A percentile compares a stretch with the other conserved stretches of the same genome.
phyloP scores from a whole-genome alignment of 2,329 filamentous ascomycete genomes.

The Fusarium agapanthi region DNA sequence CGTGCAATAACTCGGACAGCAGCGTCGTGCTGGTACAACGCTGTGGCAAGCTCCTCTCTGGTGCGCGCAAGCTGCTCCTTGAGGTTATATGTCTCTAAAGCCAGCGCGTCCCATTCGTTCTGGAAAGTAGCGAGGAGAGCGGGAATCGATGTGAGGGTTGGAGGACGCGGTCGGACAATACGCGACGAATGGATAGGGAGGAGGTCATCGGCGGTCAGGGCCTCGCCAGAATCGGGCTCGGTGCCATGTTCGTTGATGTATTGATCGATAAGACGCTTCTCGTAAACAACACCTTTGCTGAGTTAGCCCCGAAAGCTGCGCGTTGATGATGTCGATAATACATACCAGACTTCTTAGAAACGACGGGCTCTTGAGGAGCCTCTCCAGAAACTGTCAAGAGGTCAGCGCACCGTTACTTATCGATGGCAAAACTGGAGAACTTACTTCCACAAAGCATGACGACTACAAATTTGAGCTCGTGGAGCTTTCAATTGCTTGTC shows the following conservation, averaged over 20 bases:
- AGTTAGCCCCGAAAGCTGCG: slow-evolving; percentile 25
- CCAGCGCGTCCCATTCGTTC: slow-evolving; percentile 96
- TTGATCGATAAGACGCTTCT: slow-evolving; percentile 93
- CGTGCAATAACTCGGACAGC: slow-evolving; percentile 95
- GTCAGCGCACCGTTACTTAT: slow-evolving; percentile 24
- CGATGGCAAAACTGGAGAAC: slow-evolving; percentile 15
- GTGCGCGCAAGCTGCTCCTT: slow-evolving; percentile 90
- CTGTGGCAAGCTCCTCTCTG: slow-evolving; percentile 90
- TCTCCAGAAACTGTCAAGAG: slow-evolving; percentile 83
- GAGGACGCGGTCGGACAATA: slow-evolving; percentile 87
- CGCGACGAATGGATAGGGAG: slow-evolving; percentile 85
- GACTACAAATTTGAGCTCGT: slow-evolving; percentile 42
- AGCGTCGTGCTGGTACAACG: slow-evolving; percentile 96
- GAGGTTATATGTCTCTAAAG: slow-evolving; percentile 89
- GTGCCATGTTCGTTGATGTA: slow-evolving; percentile 94
- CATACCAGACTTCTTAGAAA: slow-evolving; percentile 92
- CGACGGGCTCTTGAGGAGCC: slow-evolving; percentile 92
- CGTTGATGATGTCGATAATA: slow-evolving; percentile 35
- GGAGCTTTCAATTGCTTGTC: slow-evolving; percentile 44
- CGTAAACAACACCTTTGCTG: slow-evolving; percentile 81
- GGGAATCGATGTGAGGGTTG: slow-evolving; percentile 94
- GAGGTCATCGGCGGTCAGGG: slow-evolving; percentile 84
- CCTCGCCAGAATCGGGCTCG: slow-evolving; percentile 89
- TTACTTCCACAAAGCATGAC: slow-evolving; percentile 61
- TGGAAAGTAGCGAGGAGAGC: slow-evolving; percentile 94